phyloP scores from a whole-genome alignment of 2,329 filamentous ascomycete species.

The Hymenoscyphus occultus region DNA sequence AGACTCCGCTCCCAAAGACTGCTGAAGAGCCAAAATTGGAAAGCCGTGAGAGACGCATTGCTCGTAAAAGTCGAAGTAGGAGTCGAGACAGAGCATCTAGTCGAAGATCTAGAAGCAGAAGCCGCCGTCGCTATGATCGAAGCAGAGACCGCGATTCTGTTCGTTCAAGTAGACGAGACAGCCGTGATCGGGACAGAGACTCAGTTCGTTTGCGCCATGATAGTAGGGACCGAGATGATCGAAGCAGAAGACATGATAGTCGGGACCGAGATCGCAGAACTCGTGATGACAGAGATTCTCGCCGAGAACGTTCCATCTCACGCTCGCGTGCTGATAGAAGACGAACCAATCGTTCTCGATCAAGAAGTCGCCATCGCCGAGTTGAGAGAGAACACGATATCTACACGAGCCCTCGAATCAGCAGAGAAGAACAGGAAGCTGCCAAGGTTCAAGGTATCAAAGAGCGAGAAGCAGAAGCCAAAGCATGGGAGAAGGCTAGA shows the following conservation, averaged over 20 bases:
- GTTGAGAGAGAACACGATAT: background rate
- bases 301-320: constrained; percentile 4
- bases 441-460: constrained; percentile 60
- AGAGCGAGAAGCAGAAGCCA: constrained; percentile 61
- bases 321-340: constrained; percentile 16
- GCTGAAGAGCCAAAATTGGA: constrained; percentile 13
- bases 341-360: constrained; percentile 27
- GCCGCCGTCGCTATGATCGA: constrained; percentile 22
- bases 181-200: constrained; percentile 23
- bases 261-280: constrained; percentile 19
- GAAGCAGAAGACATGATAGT: constrained; percentile 3
- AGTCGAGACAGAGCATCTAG: constrained; percentile 31
- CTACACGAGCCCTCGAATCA: constrained; percentile 13
- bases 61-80: constrained; percentile 21
- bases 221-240: constrained; percentile 17
- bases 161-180: constrained; percentile 28
- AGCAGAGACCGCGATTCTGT: constrained; percentile 28
- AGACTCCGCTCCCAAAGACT: constrained; percentile 23
- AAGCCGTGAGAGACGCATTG: constrained; percentile 20
- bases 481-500: constrained; percentile 60
- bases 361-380: constrained; percentile 22
- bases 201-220: constrained; percentile 7
- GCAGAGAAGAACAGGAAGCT: constrained; percentile 23
- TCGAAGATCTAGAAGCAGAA: constrained; percentile 29
- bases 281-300: constrained; percentile 10